Evolutionary conservation across 345 rosid species (phyloP), one percentile per base, ranked within the genome.

Genomic region (Euphorbia pulcherrima): DNA sequence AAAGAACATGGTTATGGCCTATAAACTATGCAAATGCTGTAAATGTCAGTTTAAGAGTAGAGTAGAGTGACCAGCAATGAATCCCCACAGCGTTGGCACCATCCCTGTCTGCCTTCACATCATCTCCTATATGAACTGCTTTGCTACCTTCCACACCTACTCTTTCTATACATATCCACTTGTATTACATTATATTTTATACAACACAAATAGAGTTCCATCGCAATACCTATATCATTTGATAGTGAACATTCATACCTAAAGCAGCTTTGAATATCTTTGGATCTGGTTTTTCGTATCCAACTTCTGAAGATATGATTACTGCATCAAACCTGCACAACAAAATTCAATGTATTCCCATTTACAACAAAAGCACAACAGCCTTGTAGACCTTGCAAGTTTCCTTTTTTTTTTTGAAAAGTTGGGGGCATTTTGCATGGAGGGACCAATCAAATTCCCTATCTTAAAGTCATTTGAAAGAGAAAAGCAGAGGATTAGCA

Each of bases 71-170:
- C 98, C 97, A 92, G 85, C 95, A 92, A 66, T 80, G 75, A 56
- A 92, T 85, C 28, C 98, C 97, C 0, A 81, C 7, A 17, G 87
- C 80, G 74, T 83, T 85, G 18, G 98, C 97, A 59, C 96, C 93
- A 11, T 62, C 76, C 78, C 80, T 90, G 70, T 92, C 98, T 27
- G 97, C 89, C 69, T 77, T 79, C 68, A 72, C 62, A 80, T 88
- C 92, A 70, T 92, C 98, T 71, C 98, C 97, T 0, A 88, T 79
- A 69, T 90, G 98, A 17, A 92, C 83, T 51, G 82, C 84, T 57
- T 77, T 88, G 72, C 74, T 74, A 70, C 86, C 85, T 73, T 80
- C 86, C 48, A 78, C 79, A 61, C 65, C 66, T 41, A 83, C 70
- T 83, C 84, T 79, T 67, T 85, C 98, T 90, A 75, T 73, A 73